Conservation (phyloP, 768 basidiomycete genomes). For the Boletus eberwhitei region DNA sequence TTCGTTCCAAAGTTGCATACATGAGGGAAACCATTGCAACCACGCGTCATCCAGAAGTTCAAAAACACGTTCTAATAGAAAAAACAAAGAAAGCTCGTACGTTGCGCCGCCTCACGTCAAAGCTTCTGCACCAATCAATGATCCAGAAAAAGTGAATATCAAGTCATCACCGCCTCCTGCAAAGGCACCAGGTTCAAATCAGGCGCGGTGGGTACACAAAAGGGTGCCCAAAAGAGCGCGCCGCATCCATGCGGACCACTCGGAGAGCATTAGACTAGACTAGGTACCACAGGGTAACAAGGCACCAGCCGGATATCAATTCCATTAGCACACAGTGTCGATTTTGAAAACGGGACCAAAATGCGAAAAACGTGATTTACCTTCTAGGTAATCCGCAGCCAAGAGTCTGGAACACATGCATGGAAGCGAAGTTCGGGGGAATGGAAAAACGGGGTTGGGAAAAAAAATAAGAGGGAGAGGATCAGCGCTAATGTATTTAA, state of each 20-base stretch:
- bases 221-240: neutral
- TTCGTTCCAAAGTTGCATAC: neutral
- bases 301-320: constrained; percentile 2
- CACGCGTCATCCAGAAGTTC: neutral
- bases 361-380: constrained; percentile 32
- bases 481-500: constrained; percentile 11
- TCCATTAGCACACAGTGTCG: constrained; percentile 9
- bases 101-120: constrained; percentile 13
- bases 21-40: neutral
- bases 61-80: constrained; percentile 3
- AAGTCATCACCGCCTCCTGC: neutral
- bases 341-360: constrained; percentile 17
- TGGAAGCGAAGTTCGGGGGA: neutral
- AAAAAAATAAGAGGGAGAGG: constrained; percentile 1
- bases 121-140: neutral
- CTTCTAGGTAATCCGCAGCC: constrained; percentile 66
- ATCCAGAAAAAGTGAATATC: neutral
- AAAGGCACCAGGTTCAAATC: neutral
- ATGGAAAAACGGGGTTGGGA: constrained; percentile 3
- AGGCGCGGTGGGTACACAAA: neutral
- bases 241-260: neutral
- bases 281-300: constrained; percentile 1
- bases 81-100: constrained; percentile 7
- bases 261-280: constrained; percentile 1
- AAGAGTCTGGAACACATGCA: constrained; percentile 39